Evolutionary conservation across 2,329 filamentous ascomycete species (phyloP), one percentile per base, ranked within the genome.

Genomic region (Trichoderma sp.): DNA sequence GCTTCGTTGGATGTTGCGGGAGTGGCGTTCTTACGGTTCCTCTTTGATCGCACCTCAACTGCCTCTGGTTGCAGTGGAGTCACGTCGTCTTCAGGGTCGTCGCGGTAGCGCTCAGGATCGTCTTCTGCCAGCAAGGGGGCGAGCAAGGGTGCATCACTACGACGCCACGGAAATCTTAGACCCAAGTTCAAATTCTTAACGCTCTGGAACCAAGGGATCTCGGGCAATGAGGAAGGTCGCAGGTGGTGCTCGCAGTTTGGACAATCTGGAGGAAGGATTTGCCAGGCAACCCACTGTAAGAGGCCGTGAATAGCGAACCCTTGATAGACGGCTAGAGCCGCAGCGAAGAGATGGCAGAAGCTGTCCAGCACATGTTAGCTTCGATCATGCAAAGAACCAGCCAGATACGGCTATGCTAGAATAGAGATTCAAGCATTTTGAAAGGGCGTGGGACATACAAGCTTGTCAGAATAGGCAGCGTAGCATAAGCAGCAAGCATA

Each of bases 401-500:
- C 43, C 28, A 47, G 3, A 53, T 17, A 20, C 28, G 28, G 43
- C 28, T 4, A n/a, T 23, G 39, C 30, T 9, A 17, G 13, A 17
- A 39, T 13, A 47, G 3, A 12, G 23, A 17, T 3, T 9, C 17
- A 59, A 3, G 8, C 7, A 1, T 55, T 8, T 17, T 26, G 11
- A 3, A 23, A 11, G 13, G 17, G 50, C 3, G 6, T 36, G 26
- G 6, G 39, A 75, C 80, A 73, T 77, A 84, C 83, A 84, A 83
- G 74, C 80, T 83, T 39, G 80, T 70, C 32, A 84, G 74, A 57
- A 84, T 76, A 47, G 82, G 83, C 20, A 84, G 79, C 3, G 83
- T 84, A 12, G 79, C 79, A 73, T 84, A 84, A 13, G 82, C 80
- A 47, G 81, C 82, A 36, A 84, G 77, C 82, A 83, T 83, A 53